These are phyloP conservation scores for Yamadazyma atmosphaerica DNA, from an alignment of 1,139 yeast genomes.

Conservation along the genomic window DNA sequence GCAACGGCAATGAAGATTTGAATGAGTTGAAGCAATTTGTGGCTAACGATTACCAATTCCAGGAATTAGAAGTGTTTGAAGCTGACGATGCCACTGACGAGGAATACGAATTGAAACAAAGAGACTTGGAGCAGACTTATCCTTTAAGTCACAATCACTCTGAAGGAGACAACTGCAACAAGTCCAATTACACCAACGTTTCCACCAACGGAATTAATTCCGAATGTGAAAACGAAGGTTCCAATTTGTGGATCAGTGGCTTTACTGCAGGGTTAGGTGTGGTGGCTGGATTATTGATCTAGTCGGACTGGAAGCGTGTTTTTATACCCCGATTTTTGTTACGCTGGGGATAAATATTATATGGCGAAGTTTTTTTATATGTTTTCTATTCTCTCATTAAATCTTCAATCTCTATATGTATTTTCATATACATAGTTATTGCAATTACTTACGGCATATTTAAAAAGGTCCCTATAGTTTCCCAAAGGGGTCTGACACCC, in stretches of 20 bases:
- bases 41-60: conserved; percentile 18
- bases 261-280: conserved; percentile 22
- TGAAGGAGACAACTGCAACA: conserved; percentile 8
- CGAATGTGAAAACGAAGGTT: conserved; percentile 19
- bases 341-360: neutral
- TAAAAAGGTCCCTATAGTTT: neutral
- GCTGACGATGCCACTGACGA: conserved; percentile 13
- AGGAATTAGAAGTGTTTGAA: conserved; percentile 17
- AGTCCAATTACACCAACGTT: conserved; percentile 14
- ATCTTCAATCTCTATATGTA: conserved; percentile 5
- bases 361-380: conserved; percentile 4
- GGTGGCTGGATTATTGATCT: conserved; percentile 23
- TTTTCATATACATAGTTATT: neutral
- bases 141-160: conserved; percentile 11
- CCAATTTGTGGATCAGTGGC: conserved; percentile 5
- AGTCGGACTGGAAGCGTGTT: conserved; percentile 4
- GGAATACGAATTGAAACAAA: conserved; percentile 13
- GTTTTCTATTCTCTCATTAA: conserved; percentile 17
- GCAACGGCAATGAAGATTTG: conserved; percentile 20
- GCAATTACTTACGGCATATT: conserved; percentile 1
- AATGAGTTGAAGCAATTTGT: conserved; percentile 21
- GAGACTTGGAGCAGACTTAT: conserved; percentile 7
- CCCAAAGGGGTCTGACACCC: too few relatives aligned
- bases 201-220: conserved; percentile 11
- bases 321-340: neutral